A percentile compares a stretch with the other conserved stretches of the same genome.
Evolutionary conservation across 2,329 filamentous ascomycete genomes (phyloP).

Genomic region (Arthrobotrys entomopaga): DNA sequence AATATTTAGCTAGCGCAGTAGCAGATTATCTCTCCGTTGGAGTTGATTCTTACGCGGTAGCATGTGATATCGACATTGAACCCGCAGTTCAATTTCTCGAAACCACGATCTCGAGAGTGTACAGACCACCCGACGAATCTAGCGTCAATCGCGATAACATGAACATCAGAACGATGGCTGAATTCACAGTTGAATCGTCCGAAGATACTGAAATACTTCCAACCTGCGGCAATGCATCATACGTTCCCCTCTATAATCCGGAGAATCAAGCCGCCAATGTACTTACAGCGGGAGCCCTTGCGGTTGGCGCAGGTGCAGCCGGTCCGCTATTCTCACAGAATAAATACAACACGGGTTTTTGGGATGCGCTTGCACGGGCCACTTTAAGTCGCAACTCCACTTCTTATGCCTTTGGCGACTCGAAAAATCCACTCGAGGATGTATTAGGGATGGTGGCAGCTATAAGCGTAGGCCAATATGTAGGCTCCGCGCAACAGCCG

Average conservation of each 20-base stretch:
- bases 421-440: constrained; percentile 43
- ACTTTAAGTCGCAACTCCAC: constrained; percentile 32
- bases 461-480: constrained; percentile 43
- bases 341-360: constrained; percentile 46
- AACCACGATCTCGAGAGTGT: constrained; percentile 47
- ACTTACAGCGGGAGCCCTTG: constrained; percentile 37
- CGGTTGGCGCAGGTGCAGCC: constrained; percentile 42
- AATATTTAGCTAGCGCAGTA: constrained; percentile 29
- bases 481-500: constrained; percentile 33
- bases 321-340: constrained; percentile 43
- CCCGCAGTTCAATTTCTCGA: constrained; percentile 42
- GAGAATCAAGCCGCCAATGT: constrained; percentile 34
- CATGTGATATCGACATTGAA: constrained; percentile 44
- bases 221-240: constrained; percentile 27
- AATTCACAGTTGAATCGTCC: constrained; percentile 43
- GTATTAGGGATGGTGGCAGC: constrained; percentile 31
- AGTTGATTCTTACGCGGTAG: constrained; percentile 42
- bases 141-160: constrained; percentile 31
- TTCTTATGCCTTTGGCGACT: constrained; percentile 39
- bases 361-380: constrained; percentile 36
- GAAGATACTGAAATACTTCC: background rate
- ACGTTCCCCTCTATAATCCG: constrained; percentile 37
- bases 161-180: constrained; percentile 36
- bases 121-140: constrained; percentile 44
- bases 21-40: constrained; percentile 34